Conservation (phyloP, 1,284 basidiomycete species). For the Ceratobasidium sp. region DNA sequence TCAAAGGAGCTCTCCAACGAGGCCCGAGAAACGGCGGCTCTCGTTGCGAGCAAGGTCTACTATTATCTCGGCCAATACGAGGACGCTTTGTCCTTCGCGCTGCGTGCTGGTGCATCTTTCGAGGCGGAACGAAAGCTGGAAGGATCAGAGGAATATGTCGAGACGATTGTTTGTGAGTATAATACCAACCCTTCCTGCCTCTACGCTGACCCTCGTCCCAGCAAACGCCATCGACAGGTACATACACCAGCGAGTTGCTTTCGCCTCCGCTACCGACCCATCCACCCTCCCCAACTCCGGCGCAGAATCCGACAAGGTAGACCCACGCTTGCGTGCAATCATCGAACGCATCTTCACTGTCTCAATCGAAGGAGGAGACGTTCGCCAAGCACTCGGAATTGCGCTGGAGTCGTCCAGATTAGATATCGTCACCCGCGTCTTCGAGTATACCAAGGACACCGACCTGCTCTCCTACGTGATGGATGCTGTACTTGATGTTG, state of each 20-base stretch:
- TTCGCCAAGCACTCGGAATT: constrained; percentile 92
- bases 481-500: constrained; percentile 86
- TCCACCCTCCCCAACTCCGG: constrained; percentile 49
- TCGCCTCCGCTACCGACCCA: constrained; percentile 23
- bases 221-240: constrained; percentile 96
- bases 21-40: constrained; percentile 81
- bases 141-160: constrained; percentile 85
- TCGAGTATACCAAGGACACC: constrained; percentile 76
- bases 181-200: constrained; percentile 11
- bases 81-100: constrained; percentile 91
- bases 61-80: constrained; percentile 94
- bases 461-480: constrained; percentile 88
- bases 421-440: constrained; percentile 84
- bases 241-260: constrained; percentile 65
- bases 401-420: constrained; percentile 89
- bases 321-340: constrained; percentile 79
- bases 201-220: constrained; percentile 54
- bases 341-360: constrained; percentile 88
- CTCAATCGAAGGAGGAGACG: constrained; percentile 87
- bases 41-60: constrained; percentile 95
- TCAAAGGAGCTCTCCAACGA: constrained; percentile 75
- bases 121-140: constrained; percentile 72
- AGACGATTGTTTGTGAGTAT: constrained; percentile 89
- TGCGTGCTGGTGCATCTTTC: constrained; percentile 88
- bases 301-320: constrained; percentile 67